Conservation (phyloP, 1,284 basidiomycete species). For the Laetiporus sulphureus region DNA sequence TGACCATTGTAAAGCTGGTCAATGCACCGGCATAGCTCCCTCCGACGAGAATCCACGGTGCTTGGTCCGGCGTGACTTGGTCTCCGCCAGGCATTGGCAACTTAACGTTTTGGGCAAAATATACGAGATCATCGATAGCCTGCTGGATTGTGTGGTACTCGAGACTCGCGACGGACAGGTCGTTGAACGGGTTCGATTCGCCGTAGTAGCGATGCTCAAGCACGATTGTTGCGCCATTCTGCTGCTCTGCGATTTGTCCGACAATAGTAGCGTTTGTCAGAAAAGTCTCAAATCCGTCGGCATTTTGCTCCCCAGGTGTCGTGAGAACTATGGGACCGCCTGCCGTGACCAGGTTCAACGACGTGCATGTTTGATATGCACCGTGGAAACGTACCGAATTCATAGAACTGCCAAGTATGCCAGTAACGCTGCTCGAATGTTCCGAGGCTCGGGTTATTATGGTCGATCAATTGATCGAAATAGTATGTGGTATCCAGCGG, state of each 20-base stretch:
- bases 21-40: constrained; percentile 67
- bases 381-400: constrained; percentile 31
- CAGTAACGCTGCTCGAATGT: constrained; percentile 53
- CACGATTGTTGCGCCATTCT: constrained; percentile 56
- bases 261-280: constrained; percentile 59
- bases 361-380: too few relatives aligned
- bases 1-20: constrained; percentile 65
- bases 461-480: constrained; percentile 71
- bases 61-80: constrained; percentile 45
- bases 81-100: constrained; percentile 63
- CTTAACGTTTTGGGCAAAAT: constrained; percentile 60
- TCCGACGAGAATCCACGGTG: constrained; percentile 63
- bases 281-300: constrained; percentile 43
- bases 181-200: constrained; percentile 47
- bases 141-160: constrained; percentile 60
- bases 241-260: constrained; percentile 60
- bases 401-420: constrained; percentile 57
- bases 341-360: constrained; percentile 15
- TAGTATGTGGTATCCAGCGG: constrained; percentile 38
- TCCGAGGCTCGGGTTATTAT: constrained; percentile 56
- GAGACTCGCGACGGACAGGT: constrained; percentile 53
- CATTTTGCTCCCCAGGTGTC: constrained; percentile 39
- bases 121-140: constrained; percentile 65
- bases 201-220: constrained; percentile 53
- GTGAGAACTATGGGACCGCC: constrained; percentile 63